Percentiles rank a stretch among this genome's conserved stretches.
Evolutionary conservation across 31 red algal genomes (phyloP).

Genomic region (Endocladia muricata): DNA sequence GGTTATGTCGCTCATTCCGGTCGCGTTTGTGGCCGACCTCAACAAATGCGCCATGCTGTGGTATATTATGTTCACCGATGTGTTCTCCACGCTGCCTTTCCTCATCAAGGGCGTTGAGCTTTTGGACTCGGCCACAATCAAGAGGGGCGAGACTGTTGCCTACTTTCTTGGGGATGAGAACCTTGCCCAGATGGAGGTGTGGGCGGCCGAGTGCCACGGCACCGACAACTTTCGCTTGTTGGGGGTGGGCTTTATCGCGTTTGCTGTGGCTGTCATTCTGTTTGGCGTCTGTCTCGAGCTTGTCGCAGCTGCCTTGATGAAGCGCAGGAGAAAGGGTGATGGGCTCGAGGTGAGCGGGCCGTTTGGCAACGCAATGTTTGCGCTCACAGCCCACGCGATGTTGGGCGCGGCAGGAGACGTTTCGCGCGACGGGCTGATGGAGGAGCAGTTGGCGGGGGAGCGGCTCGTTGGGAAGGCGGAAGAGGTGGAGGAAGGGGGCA

Average conservation of each 20-base stretch:
- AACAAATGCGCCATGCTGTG: neutral
- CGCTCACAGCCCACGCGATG: neutral
- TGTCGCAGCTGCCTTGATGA: neutral
- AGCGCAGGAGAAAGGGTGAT: slow-evolving; percentile 7
- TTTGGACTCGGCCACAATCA: no score
- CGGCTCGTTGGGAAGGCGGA: no score
- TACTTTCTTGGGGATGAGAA: neutral
- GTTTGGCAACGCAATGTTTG: slow-evolving; percentile 15
- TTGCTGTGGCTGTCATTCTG: slow-evolving; percentile 16
- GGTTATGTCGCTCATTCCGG: slow-evolving; percentile 20
- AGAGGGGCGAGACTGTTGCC: slow-evolving; percentile 13
- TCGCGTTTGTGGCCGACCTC: slow-evolving; percentile 31
- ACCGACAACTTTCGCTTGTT: neutral
- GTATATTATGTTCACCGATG: slow-evolving; percentile 34
- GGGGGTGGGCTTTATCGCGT: slow-evolving; percentile 10
- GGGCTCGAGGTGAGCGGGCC: slow-evolving; percentile 5
- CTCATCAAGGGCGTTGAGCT: no score
- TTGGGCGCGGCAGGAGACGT: no score
- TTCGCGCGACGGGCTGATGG: no score
- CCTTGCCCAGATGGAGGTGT: slow-evolving; percentile 20
- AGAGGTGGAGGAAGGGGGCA: no score
- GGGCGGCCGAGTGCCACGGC: slow-evolving; percentile 3
- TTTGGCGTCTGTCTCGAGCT: slow-evolving; percentile 19
- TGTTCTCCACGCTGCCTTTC: slow-evolving; percentile 28
- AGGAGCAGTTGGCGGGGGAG: no score